Conservation (phyloP, 495 filamentous ascomycete species). For the Trichoderma orchidacearum region DNA sequence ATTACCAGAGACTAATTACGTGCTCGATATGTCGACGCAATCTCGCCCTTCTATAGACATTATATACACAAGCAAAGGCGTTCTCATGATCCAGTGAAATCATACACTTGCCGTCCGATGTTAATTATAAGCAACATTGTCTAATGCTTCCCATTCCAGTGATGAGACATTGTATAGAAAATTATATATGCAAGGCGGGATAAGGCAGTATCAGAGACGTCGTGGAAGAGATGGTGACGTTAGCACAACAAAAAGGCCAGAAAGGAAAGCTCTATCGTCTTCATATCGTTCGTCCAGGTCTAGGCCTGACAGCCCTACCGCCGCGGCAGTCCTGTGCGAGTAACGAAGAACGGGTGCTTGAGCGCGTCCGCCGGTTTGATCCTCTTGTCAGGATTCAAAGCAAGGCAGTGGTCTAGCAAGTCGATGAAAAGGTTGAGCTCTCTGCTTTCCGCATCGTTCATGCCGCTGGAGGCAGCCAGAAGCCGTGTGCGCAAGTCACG, state of each 20-base stretch:
- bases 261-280: neutral
- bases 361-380: constrained; percentile 77
- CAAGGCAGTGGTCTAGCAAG: constrained; percentile 73
- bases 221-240: too few species aligned
- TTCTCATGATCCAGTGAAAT: too few species aligned
- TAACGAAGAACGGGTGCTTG: constrained; percentile 62
- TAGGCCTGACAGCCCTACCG: neutral
- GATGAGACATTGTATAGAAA: too few species aligned
- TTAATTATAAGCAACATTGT: too few species aligned
- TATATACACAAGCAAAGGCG: too few species aligned
- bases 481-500: constrained; percentile 71
- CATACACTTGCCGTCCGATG: too few species aligned
- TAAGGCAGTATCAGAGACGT: too few species aligned
- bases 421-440: constrained; percentile 75
- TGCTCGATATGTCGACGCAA: too few species aligned
- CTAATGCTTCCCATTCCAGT: too few species aligned
- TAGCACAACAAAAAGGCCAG: neutral
- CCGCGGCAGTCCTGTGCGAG: neutral
- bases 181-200: too few species aligned
- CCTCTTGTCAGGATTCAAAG: constrained; percentile 85
- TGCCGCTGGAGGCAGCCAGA: constrained; percentile 54
- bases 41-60: too few species aligned
- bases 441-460: constrained; percentile 61
- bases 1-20: too few species aligned
- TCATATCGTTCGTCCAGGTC: neutral